phyloP scores from a whole-genome alignment of 495 filamentous ascomycete genomes.

The Penicilliopsis zonata region DNA sequence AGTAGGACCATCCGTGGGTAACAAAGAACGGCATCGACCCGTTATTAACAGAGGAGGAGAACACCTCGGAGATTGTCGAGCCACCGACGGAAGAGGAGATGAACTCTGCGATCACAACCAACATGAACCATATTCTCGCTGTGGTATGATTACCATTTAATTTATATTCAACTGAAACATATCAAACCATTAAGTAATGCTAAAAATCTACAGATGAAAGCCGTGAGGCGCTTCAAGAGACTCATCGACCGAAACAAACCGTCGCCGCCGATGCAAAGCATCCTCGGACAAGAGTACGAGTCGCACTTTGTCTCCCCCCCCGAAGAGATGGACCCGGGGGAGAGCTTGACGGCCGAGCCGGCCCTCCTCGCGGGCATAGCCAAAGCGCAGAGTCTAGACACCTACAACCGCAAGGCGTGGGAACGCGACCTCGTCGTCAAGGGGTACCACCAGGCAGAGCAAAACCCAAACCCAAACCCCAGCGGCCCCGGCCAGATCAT shows the following conservation, averaged over 20 bases:
- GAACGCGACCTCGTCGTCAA: slow-evolving; percentile 36
- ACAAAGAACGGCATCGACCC: slow-evolving; percentile 72
- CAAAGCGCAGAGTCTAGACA: slow-evolving; percentile 35
- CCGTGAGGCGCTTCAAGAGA: slow-evolving; percentile 75
- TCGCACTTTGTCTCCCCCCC: slow-evolving; percentile 45
- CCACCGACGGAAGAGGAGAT: slow-evolving; percentile 81
- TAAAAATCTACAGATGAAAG: slow-evolving; percentile 68
- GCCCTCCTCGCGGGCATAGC: no score
- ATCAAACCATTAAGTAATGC: slow-evolving; percentile 6
- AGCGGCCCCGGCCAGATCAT: slow-evolving; percentile 11
- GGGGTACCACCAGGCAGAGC: slow-evolving; percentile 31
- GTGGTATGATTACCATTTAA: slow-evolving; percentile 47
- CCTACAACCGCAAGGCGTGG: slow-evolving; percentile 35
- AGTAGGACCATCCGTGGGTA: slow-evolving; percentile 87
- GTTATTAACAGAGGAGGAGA: slow-evolving; percentile 71
- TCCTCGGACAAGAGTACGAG: slow-evolving; percentile 40
- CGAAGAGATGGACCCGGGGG: slow-evolving; percentile 37
- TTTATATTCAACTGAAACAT: no score
- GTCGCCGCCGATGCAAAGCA: slow-evolving; percentile 38
- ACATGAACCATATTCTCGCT: slow-evolving; percentile 69
- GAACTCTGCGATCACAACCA: slow-evolving; percentile 79
- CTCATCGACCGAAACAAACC: slow-evolving; percentile 36
- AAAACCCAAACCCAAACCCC: slow-evolving; percentile 6
- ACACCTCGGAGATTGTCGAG: slow-evolving; percentile 67
- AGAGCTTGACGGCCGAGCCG: slow-evolving; percentile 18